A percentile compares a stretch with the other conserved stretches of the same genome.
phyloP scores from a whole-genome alignment of 169 alveolate species.

The Neospora caninum region DNA sequence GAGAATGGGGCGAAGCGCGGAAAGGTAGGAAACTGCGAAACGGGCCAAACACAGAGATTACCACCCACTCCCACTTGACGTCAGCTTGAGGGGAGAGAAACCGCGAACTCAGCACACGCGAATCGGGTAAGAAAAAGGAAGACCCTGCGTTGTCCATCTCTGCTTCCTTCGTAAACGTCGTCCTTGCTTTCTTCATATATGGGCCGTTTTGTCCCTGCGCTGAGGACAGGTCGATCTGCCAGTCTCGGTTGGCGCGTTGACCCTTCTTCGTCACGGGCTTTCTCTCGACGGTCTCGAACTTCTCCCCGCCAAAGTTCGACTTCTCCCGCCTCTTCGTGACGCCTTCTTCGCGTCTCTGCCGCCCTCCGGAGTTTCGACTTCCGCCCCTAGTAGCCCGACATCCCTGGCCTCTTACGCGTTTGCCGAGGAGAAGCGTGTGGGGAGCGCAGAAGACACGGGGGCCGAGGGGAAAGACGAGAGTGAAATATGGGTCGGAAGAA shows the following conservation, averaged over 20 bases:
- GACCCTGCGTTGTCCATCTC: too few relatives aligned
- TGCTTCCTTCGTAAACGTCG: too few relatives aligned
- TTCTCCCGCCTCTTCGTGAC: background rate
- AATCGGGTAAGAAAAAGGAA: too few relatives aligned
- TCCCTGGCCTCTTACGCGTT: background rate
- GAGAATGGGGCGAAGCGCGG: too few relatives aligned
- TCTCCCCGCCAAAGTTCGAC: slow-evolving; percentile 27
- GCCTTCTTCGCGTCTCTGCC: background rate
- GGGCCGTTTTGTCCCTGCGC: background rate
- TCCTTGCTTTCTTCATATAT: too few relatives aligned
- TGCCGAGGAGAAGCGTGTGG: background rate
- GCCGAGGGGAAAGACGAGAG: background rate
- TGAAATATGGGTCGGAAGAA: background rate
- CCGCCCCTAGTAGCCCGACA: too few relatives aligned
- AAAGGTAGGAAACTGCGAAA: too few relatives aligned
- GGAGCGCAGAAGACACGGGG: background rate
- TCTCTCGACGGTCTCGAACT: slow-evolving; percentile 50
- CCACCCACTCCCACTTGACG: too few relatives aligned
- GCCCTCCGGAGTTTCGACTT: background rate
- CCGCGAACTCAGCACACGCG: too few relatives aligned
- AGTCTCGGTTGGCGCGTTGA: slow-evolving; percentile 2
- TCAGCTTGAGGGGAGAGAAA: too few relatives aligned
- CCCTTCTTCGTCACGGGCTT: slow-evolving; percentile 42
- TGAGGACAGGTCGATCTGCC: slow-evolving; percentile 39
- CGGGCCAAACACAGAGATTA: too few relatives aligned